Percentiles rank a stretch among this genome's conserved stretches.
phyloP scores from a whole-genome alignment of 306 rosid species.

The Casuarina equisetifolia region DNA sequence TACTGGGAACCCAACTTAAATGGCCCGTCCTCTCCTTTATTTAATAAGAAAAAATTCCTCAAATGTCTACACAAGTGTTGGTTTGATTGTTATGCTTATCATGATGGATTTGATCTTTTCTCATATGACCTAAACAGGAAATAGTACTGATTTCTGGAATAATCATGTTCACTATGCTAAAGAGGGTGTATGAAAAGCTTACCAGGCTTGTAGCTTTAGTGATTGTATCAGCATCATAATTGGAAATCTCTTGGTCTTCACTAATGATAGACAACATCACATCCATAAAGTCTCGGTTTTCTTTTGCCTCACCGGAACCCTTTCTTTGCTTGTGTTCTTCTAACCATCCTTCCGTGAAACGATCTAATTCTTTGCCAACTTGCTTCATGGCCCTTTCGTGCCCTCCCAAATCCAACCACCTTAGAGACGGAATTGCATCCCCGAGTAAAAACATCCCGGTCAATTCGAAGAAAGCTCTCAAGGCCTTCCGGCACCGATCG shows the following conservation, averaged over 20 bases:
- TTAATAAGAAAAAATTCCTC: too few relatives aligned
- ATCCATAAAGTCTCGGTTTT: slow-evolving; percentile 30
- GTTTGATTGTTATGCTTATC: too few relatives aligned
- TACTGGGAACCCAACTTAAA: too few relatives aligned
- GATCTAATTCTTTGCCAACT: slow-evolving; percentile 28
- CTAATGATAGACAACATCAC: slow-evolving; percentile 18
- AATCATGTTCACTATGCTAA: neutral
- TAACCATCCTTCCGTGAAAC: slow-evolving; percentile 5
- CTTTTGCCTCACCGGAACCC: neutral
- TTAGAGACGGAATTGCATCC: slow-evolving; percentile 35
- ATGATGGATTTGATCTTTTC: too few relatives aligned
- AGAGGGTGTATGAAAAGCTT: neutral
- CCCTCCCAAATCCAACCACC: slow-evolving; percentile 56
- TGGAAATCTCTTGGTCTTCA: neutral
- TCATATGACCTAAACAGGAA: too few relatives aligned
- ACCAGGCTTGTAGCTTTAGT: slow-evolving; percentile 25
- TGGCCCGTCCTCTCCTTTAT: too few relatives aligned
- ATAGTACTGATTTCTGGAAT: too few relatives aligned
- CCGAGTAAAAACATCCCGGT: slow-evolving; percentile 15
- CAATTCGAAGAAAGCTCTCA: slow-evolving; percentile 11
- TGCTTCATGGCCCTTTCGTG: slow-evolving; percentile 14
- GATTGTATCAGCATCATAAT: slow-evolving; percentile 11
- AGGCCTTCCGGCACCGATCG: neutral
- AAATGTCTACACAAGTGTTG: too few relatives aligned
- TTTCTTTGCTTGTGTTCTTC: slow-evolving; percentile 31